Base-by-base conservation (phyloP, 129 eudicot species). In the Deinandra increscens region DNA sequence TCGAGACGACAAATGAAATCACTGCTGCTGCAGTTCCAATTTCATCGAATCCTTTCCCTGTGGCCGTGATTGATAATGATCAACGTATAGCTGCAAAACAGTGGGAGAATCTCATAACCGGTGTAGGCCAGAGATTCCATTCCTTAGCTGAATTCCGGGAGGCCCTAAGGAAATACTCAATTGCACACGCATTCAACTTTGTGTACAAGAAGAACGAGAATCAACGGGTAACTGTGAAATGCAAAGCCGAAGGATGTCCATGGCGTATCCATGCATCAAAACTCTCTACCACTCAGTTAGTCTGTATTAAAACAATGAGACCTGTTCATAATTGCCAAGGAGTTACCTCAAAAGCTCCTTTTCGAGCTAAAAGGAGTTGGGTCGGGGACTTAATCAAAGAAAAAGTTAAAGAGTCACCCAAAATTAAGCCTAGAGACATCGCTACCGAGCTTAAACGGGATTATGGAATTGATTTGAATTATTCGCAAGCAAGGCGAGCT, bases 221-320 rank as follows among this genome's bases (percentile, higher is more conserved):
- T 49, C 79, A 83, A 53, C 82, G 87, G 8, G 84, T 83, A 8
- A 83, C 87, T 6, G 87, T 72, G 3, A 79, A 60, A 61, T 83
- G 87, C 39, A 80, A 79, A 51, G 70, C 84, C 37, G 84, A 83
- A 75, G 84, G 84, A 7, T 83, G 87, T 60, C 78, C 81, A 0
- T 83, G 87, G 87, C 69, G 87, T 33, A 80, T 83, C 43, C 80
- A 83, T 64, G 87, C 76, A 3, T 83, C 87, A 19, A 83, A 82
- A 67, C 65, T 80, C 10, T 78, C 84, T 12, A 83, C 84, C 56
- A 83, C 87, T 23, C 87, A 80, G 20, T 68, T 83, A 46, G 71
- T 83, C 0, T 83, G 79, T 68, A 80, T 83, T 14, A 83, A 80
- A 64, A 83, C 78, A 34, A 80, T 83, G 84, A 55, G 69, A 14